Percentiles rank a stretch among this genome's conserved stretches.
These are phyloP conservation scores for Phaeosphaeria sp. DNA, from an alignment of 2,329 filamentous ascomycete species.

Conservation along the genomic window DNA sequence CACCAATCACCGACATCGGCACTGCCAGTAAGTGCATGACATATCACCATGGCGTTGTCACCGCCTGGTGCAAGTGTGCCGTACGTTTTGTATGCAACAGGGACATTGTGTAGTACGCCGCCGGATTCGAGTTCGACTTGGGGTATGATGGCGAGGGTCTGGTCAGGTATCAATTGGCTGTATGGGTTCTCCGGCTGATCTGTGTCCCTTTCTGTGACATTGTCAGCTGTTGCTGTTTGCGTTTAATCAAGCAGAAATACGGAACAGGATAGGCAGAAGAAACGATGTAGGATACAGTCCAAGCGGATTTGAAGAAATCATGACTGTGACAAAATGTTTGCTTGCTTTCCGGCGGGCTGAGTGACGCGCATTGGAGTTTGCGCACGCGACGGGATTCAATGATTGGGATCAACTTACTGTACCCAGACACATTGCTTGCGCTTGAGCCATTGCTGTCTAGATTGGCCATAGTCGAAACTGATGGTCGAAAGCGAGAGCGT, in stretches of 20 bases:
- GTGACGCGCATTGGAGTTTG: neutral
- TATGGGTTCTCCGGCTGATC: slow-evolving; percentile 92
- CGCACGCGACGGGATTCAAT: neutral
- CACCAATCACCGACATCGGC: slow-evolving; percentile 89
- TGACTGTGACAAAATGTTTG: neutral
- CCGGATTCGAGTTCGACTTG: slow-evolving; percentile 94
- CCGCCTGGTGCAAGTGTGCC: slow-evolving; percentile 62
- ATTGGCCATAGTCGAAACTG: neutral
- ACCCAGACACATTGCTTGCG: neutral
- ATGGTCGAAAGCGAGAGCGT: neutral
- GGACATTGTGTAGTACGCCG: slow-evolving; percentile 77
- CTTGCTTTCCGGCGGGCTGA: neutral
- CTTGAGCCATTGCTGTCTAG: neutral
- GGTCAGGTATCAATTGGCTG: slow-evolving; percentile 82
- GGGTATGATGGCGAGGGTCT: slow-evolving; percentile 84
- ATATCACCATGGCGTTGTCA: slow-evolving; percentile 73
- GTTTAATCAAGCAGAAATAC: neutral
- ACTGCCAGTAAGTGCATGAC: slow-evolving; percentile 84
- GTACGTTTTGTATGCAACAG: slow-evolving; percentile 69
- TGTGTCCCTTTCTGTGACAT: slow-evolving; percentile 40
- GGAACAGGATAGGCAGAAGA: neutral
- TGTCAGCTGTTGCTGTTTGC: slow-evolving; percentile 25
- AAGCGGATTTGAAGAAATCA: neutral
- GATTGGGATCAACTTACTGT: neutral
- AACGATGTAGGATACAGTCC: neutral